Conservation (phyloP, 768 basidiomycete genomes). For the Pleurotus eryngii region DNA sequence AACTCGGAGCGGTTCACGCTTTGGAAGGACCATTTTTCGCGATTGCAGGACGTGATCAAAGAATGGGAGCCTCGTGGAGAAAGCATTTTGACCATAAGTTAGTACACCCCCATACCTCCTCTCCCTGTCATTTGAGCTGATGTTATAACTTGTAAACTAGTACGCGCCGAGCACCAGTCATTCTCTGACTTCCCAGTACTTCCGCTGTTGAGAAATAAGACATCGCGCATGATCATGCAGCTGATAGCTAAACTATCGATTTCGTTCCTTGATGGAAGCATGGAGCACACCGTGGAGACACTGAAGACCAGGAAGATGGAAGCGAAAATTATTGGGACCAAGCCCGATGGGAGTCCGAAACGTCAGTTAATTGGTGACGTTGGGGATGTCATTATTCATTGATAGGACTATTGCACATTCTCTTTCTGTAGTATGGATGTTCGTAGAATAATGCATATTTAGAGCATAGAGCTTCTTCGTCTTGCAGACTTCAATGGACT, state of each 20-base stretch:
- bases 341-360: conserved; percentile 43
- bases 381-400: conserved; percentile 41
- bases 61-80: conserved; percentile 49
- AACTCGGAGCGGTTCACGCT: conserved; percentile 78
- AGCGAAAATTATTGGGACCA: conserved; percentile 35
- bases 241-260: conserved; percentile 34
- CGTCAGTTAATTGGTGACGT: conserved; percentile 38
- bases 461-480: neutral
- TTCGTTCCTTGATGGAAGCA: conserved; percentile 37
- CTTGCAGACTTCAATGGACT: too few species aligned
- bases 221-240: conserved; percentile 30
- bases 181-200: conserved; percentile 49
- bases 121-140: neutral
- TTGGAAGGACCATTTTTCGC: conserved; percentile 71
- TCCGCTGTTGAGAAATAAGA: conserved; percentile 34
- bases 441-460: neutral
- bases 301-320: conserved; percentile 35
- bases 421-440: neutral
- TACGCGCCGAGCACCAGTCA: conserved; percentile 39
- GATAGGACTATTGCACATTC: conserved; percentile 14
- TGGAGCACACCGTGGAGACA: conserved; percentile 30
- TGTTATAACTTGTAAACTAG: conserved; percentile 11
- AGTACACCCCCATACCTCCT: conserved; percentile 9
- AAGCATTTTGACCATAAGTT: conserved; percentile 48
- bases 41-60: conserved; percentile 49